Base-by-base conservation (phyloP, 176 grass and related monocot species). In the Oropetium thomaeum region DNA sequence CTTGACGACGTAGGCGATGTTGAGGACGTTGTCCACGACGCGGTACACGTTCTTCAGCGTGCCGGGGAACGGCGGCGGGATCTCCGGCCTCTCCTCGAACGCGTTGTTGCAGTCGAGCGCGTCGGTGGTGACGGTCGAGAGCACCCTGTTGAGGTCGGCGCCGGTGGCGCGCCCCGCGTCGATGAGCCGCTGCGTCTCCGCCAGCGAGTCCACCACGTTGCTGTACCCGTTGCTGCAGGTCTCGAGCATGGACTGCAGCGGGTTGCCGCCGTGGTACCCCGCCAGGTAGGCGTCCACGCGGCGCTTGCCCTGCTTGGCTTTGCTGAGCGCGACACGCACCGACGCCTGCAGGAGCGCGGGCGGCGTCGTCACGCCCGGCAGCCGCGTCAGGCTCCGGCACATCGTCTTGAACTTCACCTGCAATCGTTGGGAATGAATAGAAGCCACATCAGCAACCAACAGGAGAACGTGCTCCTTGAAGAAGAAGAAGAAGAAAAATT, bases 401-500 rank as follows among this genome's bases (percentile, higher is more conserved):
- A 82, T 35, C 59, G 5, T n/a, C 79, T 17, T 82, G 85, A 67
- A 78, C 20, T 1, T 55, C 79, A 71, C 85, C 64, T 86, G 71
- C 32, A 9, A 3, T 13, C n/a, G 8, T 4, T 10, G 3, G 53
- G 12, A 26, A 27, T 7, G 3, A 26, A 57, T 19, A 12, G 7
- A 52, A 53, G 5, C 20, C 3, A 38, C 35, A 38, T 38, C 9
- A 0, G 0, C 0, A 63, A 19, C 68, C 19, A 58, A 28, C 13
- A 15, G n/a, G n/a, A n/a, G n/a, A n/a, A 47, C 3, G 14, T 22
- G 7, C 19, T n/a, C 16, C 3, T 49, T 5, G 3, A 49, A 17
- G 15, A 47, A 47, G 15, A 17, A 47, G 15, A 7, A 20, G 15
- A 52, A 7, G 2, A 31, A 10, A 44, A 8, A 37, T n/a, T 8